A percentile compares a stretch with the other conserved stretches of the same genome.
These are phyloP conservation scores for Candida peoriensis DNA, from an alignment of 805 yeast genomes.

Conservation along the genomic window DNA sequence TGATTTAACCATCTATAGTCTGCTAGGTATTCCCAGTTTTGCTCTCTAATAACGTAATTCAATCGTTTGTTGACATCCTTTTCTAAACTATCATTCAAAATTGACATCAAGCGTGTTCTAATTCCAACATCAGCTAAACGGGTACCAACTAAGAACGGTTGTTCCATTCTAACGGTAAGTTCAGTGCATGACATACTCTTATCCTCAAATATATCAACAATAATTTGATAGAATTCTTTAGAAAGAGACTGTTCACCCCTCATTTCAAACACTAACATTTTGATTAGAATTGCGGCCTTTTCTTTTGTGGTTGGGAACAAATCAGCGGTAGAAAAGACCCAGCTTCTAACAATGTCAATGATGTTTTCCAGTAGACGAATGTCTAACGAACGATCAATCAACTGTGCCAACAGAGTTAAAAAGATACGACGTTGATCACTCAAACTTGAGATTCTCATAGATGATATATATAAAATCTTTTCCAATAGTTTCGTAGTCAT, in stretches of 20 bases:
- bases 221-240: slow-evolving; percentile 76
- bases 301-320: slow-evolving; percentile 93
- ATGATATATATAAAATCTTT: slow-evolving; percentile 69
- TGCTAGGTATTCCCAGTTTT: slow-evolving; percentile 93
- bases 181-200: slow-evolving; percentile 76
- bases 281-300: slow-evolving; percentile 87
- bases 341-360: slow-evolving; percentile 69
- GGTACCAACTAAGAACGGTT: slow-evolving; percentile 93
- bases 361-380: slow-evolving; percentile 69
- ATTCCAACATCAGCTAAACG: slow-evolving; percentile 70
- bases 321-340: slow-evolving; percentile 85
- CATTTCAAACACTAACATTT: slow-evolving; percentile 89
- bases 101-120: slow-evolving; percentile 72
- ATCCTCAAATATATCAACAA: slow-evolving; percentile 83
- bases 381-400: slow-evolving; percentile 85
- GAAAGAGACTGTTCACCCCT: slow-evolving; percentile 79
- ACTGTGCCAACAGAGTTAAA: slow-evolving; percentile 77
- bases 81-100: slow-evolving; percentile 75
- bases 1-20: slow-evolving; percentile 95
- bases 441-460: slow-evolving; percentile 75
- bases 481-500: slow-evolving; percentile 74
- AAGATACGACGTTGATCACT: slow-evolving; percentile 94
- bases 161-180: slow-evolving; percentile 91
- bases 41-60: slow-evolving; percentile 86
- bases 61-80: slow-evolving; percentile 72